phyloP scores from a whole-genome alignment of 2,329 filamentous ascomycete species.

The Hypomyces perniciosus region DNA sequence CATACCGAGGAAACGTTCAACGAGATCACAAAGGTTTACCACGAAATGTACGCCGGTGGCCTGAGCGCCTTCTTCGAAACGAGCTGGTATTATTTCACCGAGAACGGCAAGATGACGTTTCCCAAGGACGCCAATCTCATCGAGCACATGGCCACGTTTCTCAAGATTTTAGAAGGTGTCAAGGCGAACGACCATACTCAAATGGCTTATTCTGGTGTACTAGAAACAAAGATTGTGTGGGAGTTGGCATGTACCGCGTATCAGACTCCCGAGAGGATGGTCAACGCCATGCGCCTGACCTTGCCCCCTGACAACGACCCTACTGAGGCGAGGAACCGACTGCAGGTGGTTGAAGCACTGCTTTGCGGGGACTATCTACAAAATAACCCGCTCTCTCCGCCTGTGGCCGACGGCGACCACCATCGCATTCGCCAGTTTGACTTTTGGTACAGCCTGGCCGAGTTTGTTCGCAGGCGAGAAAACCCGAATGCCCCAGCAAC shows the following conservation, averaged over 20 bases:
- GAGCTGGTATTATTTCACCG: slow-evolving; percentile 64
- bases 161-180: slow-evolving; percentile 47
- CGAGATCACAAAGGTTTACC: slow-evolving; percentile 66
- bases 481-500: slow-evolving; percentile 40
- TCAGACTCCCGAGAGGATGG: slow-evolving; percentile 31
- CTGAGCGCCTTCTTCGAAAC: slow-evolving; percentile 76
- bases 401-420: slow-evolving; percentile 45
- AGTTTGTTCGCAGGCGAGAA: slow-evolving; percentile 55
- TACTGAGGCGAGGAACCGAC: slow-evolving; percentile 59
- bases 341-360: slow-evolving; percentile 70
- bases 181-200: slow-evolving; percentile 44
- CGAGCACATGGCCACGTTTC: slow-evolving; percentile 60
- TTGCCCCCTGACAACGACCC: slow-evolving; percentile 53
- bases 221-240: slow-evolving; percentile 58
- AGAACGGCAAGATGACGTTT: slow-evolving; percentile 40
- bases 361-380: slow-evolving; percentile 64
- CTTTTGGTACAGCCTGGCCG: slow-evolving; percentile 77
- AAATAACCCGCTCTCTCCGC: slow-evolving; percentile 49
- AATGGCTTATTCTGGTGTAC: slow-evolving; percentile 47
- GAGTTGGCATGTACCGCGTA: slow-evolving; percentile 47
- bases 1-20: slow-evolving; percentile 48
- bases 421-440: slow-evolving; percentile 59
- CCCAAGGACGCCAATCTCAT: slow-evolving; percentile 52
- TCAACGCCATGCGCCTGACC: slow-evolving; percentile 25
- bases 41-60: slow-evolving; percentile 67